Percentiles rank a stretch among this genome's conserved stretches.
Evolutionary conservation across 768 basidiomycete species (phyloP).

Genomic region (Pleurotus sapidus): DNA sequence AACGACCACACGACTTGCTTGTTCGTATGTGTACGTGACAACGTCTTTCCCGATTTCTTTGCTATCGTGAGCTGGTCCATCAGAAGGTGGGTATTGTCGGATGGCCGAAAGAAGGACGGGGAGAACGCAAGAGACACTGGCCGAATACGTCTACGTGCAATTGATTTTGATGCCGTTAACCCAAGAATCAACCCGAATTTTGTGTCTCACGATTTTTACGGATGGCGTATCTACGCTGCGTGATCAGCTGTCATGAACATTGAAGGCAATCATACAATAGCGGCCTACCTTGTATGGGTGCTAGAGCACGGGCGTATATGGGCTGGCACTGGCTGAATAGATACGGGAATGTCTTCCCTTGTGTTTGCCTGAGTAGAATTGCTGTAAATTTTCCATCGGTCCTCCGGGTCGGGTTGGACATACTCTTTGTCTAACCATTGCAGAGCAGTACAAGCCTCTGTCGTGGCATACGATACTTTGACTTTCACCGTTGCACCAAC

Average conservation of each 20-base stretch:
- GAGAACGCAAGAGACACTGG: conserved; percentile 71
- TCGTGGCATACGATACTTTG: conserved; percentile 68
- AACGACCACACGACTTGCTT: conserved; percentile 42
- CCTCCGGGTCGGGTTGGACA: conserved; percentile 13
- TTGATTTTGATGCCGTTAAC: neutral
- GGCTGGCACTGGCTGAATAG: conserved; percentile 94
- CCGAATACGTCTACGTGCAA: conserved; percentile 69
- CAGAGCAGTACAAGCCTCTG: conserved; percentile 68
- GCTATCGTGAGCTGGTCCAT: conserved; percentile 69
- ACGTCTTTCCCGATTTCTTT: conserved; percentile 70
- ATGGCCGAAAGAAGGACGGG: conserved; percentile 87
- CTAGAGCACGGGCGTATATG: conserved; percentile 79
- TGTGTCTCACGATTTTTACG: conserved; percentile 66
- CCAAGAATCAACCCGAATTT: neutral
- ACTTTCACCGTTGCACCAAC: conserved; percentile 50
- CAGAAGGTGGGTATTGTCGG: conserved; percentile 70
- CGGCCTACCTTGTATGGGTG: conserved; percentile 69
- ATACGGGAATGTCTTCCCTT: conserved; percentile 81
- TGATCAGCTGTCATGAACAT: neutral
- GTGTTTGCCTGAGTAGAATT: conserved; percentile 60
- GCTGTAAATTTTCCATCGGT: neutral
- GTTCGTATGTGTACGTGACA: conserved; percentile 75
- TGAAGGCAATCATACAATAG: neutral
- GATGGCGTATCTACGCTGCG: conserved; percentile 69
- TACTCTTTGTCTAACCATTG: conserved; percentile 88